Conservation (phyloP, 2,329 filamentous ascomycete genomes). For the Penicillium sp. region DNA sequence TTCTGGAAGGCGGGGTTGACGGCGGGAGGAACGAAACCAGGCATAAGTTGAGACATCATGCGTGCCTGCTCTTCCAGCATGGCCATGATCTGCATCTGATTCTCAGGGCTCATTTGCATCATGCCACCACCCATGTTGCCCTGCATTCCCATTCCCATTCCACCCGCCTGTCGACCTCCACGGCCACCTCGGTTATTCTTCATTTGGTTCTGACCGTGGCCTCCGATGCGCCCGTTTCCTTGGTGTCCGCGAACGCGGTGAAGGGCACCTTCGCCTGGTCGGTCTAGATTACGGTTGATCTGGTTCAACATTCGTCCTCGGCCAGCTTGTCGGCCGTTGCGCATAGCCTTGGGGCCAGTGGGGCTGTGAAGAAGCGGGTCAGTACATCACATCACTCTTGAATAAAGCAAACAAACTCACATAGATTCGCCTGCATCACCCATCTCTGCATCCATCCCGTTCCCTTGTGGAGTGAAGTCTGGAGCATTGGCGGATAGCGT, state of each 20-base stretch:
- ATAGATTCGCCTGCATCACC: conserved; percentile 56
- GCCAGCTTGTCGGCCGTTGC: conserved; percentile 67
- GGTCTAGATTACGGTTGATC: conserved; percentile 79
- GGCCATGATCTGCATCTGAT: conserved; percentile 74
- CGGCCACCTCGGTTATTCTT: conserved; percentile 64
- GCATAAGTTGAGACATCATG: conserved; percentile 76
- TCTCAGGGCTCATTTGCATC: conserved; percentile 64
- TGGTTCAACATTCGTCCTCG: conserved; percentile 85
- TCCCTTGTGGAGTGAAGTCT: conserved; percentile 29
- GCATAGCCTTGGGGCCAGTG: conserved; percentile 93
- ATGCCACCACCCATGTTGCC: conserved; percentile 49
- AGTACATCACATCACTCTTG: conserved; percentile 5
- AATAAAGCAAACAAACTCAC: conserved; percentile 33
- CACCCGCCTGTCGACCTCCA: conserved; percentile 51
- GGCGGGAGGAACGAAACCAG: conserved; percentile 57
- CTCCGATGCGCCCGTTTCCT: conserved; percentile 79
- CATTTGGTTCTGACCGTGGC: conserved; percentile 70
- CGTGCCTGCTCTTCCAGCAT: conserved; percentile 85
- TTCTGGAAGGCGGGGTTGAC: conserved; percentile 59
- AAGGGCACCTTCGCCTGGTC: conserved; percentile 72
- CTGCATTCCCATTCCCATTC: conserved; percentile 50
- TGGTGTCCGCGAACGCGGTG: conserved; percentile 76
- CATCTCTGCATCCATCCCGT: conserved; percentile 73
- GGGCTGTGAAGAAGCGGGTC: conserved; percentile 63
- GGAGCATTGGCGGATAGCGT: conserved; percentile 33